phyloP scores from a whole-genome alignment of 805 yeast genomes.

The Priceomyces haplophilus region DNA sequence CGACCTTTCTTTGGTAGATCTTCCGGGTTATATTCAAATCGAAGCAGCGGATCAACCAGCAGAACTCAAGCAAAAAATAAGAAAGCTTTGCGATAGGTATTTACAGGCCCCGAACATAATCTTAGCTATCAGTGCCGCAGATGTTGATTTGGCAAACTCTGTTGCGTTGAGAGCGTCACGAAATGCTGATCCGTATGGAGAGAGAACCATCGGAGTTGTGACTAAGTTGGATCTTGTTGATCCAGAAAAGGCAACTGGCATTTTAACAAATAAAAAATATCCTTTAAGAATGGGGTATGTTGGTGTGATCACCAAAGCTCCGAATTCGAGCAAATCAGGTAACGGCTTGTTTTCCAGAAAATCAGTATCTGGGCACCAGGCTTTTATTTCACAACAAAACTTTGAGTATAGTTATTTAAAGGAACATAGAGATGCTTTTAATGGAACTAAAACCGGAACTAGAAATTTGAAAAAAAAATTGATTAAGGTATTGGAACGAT shows the following conservation, averaged over 20 bases:
- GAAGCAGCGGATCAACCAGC: conserved; percentile 96
- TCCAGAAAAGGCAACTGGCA: conserved; percentile 63
- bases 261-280: conserved; percentile 74
- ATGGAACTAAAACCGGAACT: conserved; percentile 73
- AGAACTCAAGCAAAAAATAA: conserved; percentile 73
- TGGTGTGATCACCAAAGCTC: conserved; percentile 91
- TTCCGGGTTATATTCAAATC: conserved; percentile 96
- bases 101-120: conserved; percentile 90
- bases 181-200: conserved; percentile 87
- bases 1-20: conserved; percentile 88
- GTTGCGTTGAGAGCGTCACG: conserved; percentile 91
- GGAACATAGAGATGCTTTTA: conserved; percentile 55
- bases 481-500: conserved; percentile 80
- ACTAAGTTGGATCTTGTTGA: conserved; percentile 91
- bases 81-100: conserved; percentile 78
- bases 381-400: conserved; percentile 65
- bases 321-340: conserved; percentile 33
- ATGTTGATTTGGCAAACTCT: conserved; percentile 95
- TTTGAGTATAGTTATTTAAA: conserved; percentile 58
- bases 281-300: conserved; percentile 96
- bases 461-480: conserved; percentile 71
- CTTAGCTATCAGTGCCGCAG: conserved; percentile 94
- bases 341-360: conserved; percentile 46
- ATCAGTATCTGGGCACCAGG: conserved; percentile 49
- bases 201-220: conserved; percentile 93